phyloP scores from a whole-genome alignment of 805 yeast species.

The Candida anglica region DNA sequence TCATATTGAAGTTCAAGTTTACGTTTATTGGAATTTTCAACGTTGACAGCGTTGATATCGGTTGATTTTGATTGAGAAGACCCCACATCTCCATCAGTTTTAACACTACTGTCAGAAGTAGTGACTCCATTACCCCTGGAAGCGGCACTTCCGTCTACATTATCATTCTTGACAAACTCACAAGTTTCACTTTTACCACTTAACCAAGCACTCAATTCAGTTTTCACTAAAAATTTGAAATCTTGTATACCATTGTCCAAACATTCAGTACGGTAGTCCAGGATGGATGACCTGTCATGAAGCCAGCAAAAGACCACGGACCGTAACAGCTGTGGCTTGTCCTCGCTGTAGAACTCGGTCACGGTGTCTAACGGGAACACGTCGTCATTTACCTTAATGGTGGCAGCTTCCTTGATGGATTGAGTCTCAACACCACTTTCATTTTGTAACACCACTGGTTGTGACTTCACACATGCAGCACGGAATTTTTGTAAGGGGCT shows the following conservation, averaged over 20 bases:
- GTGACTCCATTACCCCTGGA: conserved; percentile 6
- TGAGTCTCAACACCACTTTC: conserved; percentile 10
- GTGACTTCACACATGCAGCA: conserved; percentile 1
- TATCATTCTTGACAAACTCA: conserved; percentile 37
- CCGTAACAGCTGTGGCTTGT: conserved; percentile 45
- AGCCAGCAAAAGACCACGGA: conserved; percentile 77
- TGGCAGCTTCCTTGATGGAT: conserved; percentile 31
- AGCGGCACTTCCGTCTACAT: conserved; percentile 12
- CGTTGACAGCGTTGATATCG: conserved; percentile 4
- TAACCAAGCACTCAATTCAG: conserved; percentile 80
- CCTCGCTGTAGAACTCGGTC: conserved; percentile 58
- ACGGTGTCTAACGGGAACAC: conserved; percentile 33
- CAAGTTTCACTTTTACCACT: conserved; percentile 63
- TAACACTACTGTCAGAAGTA: conserved; percentile 9
- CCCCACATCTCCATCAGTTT: no score
- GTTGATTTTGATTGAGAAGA: neutral
- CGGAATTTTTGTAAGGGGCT: neutral
- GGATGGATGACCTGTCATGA: conserved; percentile 65
- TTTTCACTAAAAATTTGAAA: conserved; percentile 78
- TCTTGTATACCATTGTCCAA: conserved; percentile 60
- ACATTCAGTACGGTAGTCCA: conserved; percentile 78
- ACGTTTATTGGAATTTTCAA: conserved; percentile 15
- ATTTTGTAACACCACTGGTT: neutral
- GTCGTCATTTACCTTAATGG: conserved; percentile 25
- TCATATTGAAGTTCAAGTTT: conserved; percentile 37